phyloP scores from a whole-genome alignment of 2,329 filamentous ascomycete genomes.

The Cercospora janseana region DNA sequence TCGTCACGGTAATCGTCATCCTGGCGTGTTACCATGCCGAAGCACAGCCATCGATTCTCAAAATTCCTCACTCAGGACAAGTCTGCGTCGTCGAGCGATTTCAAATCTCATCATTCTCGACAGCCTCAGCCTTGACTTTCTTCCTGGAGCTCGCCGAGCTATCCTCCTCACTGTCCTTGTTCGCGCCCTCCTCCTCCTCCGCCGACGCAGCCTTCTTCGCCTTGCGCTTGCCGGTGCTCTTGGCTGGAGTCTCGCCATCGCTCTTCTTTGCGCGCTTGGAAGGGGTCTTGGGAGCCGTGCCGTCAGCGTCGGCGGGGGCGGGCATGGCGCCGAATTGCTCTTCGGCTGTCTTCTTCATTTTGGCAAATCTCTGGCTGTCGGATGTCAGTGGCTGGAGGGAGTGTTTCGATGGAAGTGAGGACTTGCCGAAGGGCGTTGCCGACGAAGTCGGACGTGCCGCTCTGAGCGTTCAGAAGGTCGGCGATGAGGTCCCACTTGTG shows the following conservation, averaged over 20 bases:
- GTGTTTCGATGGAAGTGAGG: no score
- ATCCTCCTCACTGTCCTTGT: conserved; percentile 21
- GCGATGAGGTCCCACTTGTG: conserved; percentile 27
- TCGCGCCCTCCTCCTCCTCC: no score
- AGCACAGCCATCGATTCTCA: no score
- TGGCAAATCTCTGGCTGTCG: conserved; percentile 28
- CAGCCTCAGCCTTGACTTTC: conserved; percentile 16
- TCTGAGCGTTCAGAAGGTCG: conserved; percentile 15
- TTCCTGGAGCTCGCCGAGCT: conserved; percentile 10
- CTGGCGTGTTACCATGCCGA: no score
- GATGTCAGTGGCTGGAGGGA: neutral
- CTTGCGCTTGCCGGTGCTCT: conserved; percentile 25
- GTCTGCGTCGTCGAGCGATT: neutral
- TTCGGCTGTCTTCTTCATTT: conserved; percentile 25
- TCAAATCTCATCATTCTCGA: conserved; percentile 2
- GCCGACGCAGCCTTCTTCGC: conserved; percentile 20
- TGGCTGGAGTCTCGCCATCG: conserved; percentile 17
- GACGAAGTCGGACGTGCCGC: conserved; percentile 19
- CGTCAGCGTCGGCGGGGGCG: conserved; percentile 10
- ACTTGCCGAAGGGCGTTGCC: conserved; percentile 23
- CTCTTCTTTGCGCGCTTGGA: conserved; percentile 20
- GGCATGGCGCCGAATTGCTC: conserved; percentile 22
- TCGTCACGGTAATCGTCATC: no score
- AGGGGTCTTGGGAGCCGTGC: conserved; percentile 19
- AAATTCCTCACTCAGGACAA: neutral